A percentile compares a stretch with the other conserved stretches of the same genome.
phyloP scores from a whole-genome alignment of 75 land plant genomes.

The Pinus albicaulis region DNA sequence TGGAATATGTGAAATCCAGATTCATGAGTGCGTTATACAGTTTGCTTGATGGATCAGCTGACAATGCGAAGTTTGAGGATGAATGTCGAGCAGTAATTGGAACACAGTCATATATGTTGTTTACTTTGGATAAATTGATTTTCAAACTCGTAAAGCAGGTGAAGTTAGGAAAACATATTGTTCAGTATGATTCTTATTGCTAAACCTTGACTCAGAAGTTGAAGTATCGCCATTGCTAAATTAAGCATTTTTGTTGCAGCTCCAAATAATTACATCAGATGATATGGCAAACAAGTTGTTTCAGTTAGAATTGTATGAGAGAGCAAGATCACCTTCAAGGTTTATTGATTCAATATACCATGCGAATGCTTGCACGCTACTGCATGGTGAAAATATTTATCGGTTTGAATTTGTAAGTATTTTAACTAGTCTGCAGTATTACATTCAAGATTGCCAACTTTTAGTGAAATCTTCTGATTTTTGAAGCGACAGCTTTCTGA shows the following conservation, averaged over 20 bases:
- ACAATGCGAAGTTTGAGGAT: slow-evolving; percentile 93
- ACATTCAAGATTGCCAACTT: background rate
- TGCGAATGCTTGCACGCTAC: slow-evolving; percentile 81
- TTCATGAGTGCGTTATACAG: slow-evolving; percentile 72
- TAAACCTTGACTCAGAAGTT: background rate
- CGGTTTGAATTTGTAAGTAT: slow-evolving; percentile 78
- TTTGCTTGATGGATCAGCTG: slow-evolving; percentile 85
- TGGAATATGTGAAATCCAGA: slow-evolving; percentile 27
- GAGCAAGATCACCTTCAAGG: slow-evolving; percentile 49
- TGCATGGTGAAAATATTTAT: slow-evolving; percentile 78
- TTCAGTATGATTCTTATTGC: background rate
- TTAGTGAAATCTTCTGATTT: background rate
- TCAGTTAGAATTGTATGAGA: slow-evolving; percentile 77
- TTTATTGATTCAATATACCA: slow-evolving; percentile 77
- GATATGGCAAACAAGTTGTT: slow-evolving; percentile 84
- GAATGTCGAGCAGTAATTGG: slow-evolving; percentile 94
- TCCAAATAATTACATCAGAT: slow-evolving; percentile 72
- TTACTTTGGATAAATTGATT: slow-evolving; percentile 87
- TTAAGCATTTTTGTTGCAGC: slow-evolving; percentile 32
- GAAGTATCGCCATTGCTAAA: background rate
- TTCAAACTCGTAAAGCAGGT: slow-evolving; percentile 91
- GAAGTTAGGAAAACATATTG: background rate
- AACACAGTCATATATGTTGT: slow-evolving; percentile 90
- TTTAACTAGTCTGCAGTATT: slow-evolving; percentile 6
- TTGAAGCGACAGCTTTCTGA: background rate